Base-by-base conservation (phyloP, 495 filamentous ascomycete genomes). In the Rhizodiscina lignyota region DNA sequence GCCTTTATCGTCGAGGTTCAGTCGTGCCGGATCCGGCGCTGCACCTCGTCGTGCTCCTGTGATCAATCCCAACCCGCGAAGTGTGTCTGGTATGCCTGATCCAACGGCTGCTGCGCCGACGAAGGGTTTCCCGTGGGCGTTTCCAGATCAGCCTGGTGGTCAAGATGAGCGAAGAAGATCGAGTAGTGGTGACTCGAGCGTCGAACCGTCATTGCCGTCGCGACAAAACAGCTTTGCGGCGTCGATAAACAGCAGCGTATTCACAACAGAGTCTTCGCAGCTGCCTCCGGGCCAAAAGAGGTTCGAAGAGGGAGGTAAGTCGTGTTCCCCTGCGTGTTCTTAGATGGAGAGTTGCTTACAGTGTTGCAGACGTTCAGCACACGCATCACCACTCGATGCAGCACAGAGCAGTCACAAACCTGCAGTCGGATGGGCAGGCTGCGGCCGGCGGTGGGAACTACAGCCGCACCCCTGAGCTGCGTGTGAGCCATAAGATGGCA, bases 401-500 rank as follows among this genome's bases (percentile, higher is more conserved):
- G 38, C 57, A 61, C 35, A 42, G 49, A 4, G 41, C 37, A 12
- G 45, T 59, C 3, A 42, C 48, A 17, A 53, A 38, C 30, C 40
- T 61, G 23, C 55, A 58, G 39, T 40, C 43, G 20, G 32, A 32
- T 26, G 52, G 55, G 17, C 36, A 36, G 11, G 8, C 50, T 6
- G 27, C 40, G 16, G 30, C 50, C 13, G 45, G 45, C 18, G 36
- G 43, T 36, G 58, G 58, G 3, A 61, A 56, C 35, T 99, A 96
- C 53, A 94, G 85, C 48, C 65, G 89, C 29, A 99, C 89, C 1
- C 89, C 89, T 5, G 89, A 94, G 53, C 64, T 96, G n/a, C 68
- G 89, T 24, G 76, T 93, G 21, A 94, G 82, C 32, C 89, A 99
- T 45, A 99, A 99, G 51, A 64, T 96, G 30, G 89, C 89, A 4